Evolutionary conservation across 495 filamentous ascomycete species (phyloP).

Genomic region (Trichoderma erinaceum): DNA sequence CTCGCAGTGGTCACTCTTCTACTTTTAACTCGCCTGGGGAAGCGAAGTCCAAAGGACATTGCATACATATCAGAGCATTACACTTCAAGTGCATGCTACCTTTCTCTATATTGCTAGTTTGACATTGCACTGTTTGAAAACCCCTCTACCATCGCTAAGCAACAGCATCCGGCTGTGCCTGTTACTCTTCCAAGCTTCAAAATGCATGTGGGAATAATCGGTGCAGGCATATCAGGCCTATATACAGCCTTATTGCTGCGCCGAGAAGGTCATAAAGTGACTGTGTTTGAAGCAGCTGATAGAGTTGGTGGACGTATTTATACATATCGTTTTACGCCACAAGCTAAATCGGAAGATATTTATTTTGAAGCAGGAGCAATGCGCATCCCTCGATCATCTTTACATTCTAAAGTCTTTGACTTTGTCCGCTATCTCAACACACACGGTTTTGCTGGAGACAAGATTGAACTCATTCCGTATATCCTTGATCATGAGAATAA

Average conservation of each 20-base stretch:
- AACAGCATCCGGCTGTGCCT: not conserved
- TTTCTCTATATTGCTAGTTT: no score
- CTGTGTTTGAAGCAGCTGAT: constrained; percentile 21
- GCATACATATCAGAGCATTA: no score
- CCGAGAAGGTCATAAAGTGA: constrained; percentile 19
- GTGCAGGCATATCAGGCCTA: constrained; percentile 24
- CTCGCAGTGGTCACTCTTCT: no score
- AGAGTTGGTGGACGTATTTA: constrained; percentile 22
- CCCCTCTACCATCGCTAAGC: not conserved
- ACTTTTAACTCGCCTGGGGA: no score
- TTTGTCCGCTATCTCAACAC: constrained; percentile 20
- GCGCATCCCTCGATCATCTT: constrained; percentile 20
- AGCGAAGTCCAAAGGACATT: no score
- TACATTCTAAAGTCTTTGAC: constrained; percentile 19
- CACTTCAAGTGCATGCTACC: no score
- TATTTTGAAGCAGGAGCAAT: constrained; percentile 22
- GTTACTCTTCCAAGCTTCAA: not conserved
- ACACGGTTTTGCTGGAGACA: constrained; percentile 13
- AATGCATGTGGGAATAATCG: constrained; percentile 20
- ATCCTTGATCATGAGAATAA: constrained; percentile 15
- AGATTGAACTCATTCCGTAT: constrained; percentile 17
- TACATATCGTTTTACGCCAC: constrained; percentile 19
- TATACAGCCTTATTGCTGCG: constrained; percentile 22
- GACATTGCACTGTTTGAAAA: not conserved
- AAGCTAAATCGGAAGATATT: constrained; percentile 16